Conservation (phyloP, 2,329 filamentous ascomycete genomes). For the Hymenoscyphus fructigenus region DNA sequence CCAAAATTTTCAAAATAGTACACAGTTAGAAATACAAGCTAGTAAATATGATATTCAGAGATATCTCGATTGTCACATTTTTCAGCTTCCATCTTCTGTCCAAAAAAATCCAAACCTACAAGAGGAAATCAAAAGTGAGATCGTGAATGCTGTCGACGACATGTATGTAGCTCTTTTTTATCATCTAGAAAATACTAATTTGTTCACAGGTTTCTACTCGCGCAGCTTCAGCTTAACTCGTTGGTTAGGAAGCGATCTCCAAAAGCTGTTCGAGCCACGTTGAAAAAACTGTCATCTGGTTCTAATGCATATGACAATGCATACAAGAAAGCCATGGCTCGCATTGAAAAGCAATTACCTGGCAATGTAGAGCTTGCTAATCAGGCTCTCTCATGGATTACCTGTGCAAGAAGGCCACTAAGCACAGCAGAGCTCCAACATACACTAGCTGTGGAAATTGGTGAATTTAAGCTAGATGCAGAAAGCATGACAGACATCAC, state of each 20-base stretch:
- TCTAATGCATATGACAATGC: constrained; percentile 38
- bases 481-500: constrained; percentile 37
- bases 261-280: constrained; percentile 36
- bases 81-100: constrained; percentile 22
- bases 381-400: constrained; percentile 40
- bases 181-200: neutral
- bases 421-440: constrained; percentile 41
- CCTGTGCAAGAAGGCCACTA: constrained; percentile 39
- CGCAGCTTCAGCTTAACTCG: constrained; percentile 39
- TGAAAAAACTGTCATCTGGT: constrained; percentile 37
- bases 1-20: constrained; percentile 21
- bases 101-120: constrained; percentile 20
- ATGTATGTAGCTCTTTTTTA: constrained; percentile 31
- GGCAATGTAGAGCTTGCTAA: constrained; percentile 41
- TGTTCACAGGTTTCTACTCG: constrained; percentile 8
- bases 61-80: too few species aligned
- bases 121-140: constrained; percentile 23
- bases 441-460: constrained; percentile 42
- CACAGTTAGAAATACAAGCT: constrained; percentile 35
- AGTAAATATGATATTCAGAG: neutral
- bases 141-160: constrained; percentile 29
- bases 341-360: constrained; percentile 42
- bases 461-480: constrained; percentile 34
- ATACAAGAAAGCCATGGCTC: constrained; percentile 44
- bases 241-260: constrained; percentile 35